Evolutionary conservation across 306 rosid species (phyloP).

Genomic region (Oemleria cerasiformis): DNA sequence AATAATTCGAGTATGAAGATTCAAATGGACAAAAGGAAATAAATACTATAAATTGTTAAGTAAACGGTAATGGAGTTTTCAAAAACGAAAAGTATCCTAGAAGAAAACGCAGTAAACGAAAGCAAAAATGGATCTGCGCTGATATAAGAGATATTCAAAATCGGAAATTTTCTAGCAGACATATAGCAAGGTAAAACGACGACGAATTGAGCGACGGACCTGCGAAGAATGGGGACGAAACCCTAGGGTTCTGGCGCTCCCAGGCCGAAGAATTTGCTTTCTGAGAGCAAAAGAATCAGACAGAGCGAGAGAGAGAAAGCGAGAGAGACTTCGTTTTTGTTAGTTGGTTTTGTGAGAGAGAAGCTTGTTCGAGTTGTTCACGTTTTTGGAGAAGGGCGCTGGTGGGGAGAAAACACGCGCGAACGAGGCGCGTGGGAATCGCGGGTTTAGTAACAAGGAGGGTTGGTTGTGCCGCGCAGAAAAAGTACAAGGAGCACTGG

Average conservation of each 20-base stretch:
- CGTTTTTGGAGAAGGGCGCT: slow-evolving; percentile 31
- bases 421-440: slow-evolving; percentile 15
- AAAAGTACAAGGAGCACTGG: slow-evolving; percentile 36
- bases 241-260: slow-evolving; percentile 48
- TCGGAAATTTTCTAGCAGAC: slow-evolving; percentile 1
- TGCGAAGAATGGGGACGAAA: slow-evolving; percentile 41
- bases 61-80: slow-evolving; percentile 11
- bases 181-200: slow-evolving; percentile 23
- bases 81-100: background rate
- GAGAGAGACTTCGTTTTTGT: slow-evolving; percentile 39
- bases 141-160: slow-evolving; percentile 12
- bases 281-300: slow-evolving; percentile 41
- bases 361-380: slow-evolving; percentile 46
- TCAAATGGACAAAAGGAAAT: slow-evolving; percentile 24
- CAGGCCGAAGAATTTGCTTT: slow-evolving; percentile 35
- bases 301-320: slow-evolving; percentile 23
- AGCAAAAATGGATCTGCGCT: slow-evolving; percentile 57
- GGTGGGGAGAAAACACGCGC: slow-evolving; percentile 25
- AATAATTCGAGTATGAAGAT: slow-evolving; percentile 14
- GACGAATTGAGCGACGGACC: slow-evolving; percentile 34
- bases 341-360: slow-evolving; percentile 39
- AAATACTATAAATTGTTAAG: slow-evolving; percentile 20
- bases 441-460: slow-evolving; percentile 19
- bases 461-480: slow-evolving; percentile 39
- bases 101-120: slow-evolving; percentile 23